Evolutionary conservation across 2,329 filamentous ascomycete genomes (phyloP), one percentile per base, ranked within the genome.

Genomic region (Xylaria multiplex): DNA sequence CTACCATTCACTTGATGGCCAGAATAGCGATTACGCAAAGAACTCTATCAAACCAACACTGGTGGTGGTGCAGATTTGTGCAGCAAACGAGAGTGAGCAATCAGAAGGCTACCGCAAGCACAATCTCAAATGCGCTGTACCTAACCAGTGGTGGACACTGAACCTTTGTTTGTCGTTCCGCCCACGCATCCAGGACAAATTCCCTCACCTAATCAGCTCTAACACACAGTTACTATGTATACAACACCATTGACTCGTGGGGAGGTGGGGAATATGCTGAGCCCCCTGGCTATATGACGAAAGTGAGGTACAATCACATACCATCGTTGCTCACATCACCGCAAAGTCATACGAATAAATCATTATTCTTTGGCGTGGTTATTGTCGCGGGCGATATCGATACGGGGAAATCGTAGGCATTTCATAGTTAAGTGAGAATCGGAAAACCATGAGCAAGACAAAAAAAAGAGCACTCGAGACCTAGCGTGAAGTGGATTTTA

Each of bases 21-120:
- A 27, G 27, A 19, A 16, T 24, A 54, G n/a, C 19, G 19, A 54
- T 37, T 24, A 11, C 27, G 30, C 14, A 45, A 50, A 59, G 55
- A 60, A 62, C 63, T 45, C 64, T 68, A 66, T 61, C 66, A 66
- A 62, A 58, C 61, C 66, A 62, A 58, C 61, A 54, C 68, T 62
- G 70, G 46, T 60, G 27, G 66, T 61, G 56, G 58, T 57, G 64
- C 62, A 43, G 49, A 69, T 70, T 62, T 57, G 59, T 64, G 64
- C 59, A 68, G 59, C 45, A 46, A 37, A 58, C 35, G 54, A 40
- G 14, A 40, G 62, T 52, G 55, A 67, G 63, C 63, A 66, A 64
- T 66, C 61, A 66, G 69, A 53, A 57, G 58, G 35, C 63, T 55
- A 48, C 60, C 50, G 67, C 55, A 48, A 56, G 62, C 61, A 30